Evolutionary conservation across 202 grass and related monocot species (phyloP).

Genomic region (Carex arenaria): DNA sequence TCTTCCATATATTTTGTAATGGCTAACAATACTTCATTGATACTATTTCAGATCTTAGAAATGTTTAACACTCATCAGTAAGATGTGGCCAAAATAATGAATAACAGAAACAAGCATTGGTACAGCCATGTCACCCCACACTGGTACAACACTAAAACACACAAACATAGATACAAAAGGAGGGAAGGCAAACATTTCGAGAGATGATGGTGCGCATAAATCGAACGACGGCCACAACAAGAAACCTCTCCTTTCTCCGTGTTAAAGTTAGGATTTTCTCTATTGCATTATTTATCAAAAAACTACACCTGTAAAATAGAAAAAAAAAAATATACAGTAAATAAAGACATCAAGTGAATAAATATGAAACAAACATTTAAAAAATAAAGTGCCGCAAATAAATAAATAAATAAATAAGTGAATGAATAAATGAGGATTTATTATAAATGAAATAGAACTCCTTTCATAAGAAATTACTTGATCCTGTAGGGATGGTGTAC

Average conservation of each 20-base stretch:
- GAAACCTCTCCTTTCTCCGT: conserved; percentile 72
- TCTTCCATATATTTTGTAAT: not conserved
- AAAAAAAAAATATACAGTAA: conserved; percentile 35
- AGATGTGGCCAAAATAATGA: not conserved
- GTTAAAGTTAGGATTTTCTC: conserved; percentile 90
- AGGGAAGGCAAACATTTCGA: conserved; percentile 57
- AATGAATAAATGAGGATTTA: not conserved
- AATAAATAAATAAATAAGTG: conserved; percentile 20
- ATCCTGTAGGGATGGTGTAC: conserved; percentile 94
- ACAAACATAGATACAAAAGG: not conserved
- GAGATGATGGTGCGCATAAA: conserved; percentile 98
- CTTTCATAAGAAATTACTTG: conserved; percentile 50
- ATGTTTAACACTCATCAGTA: not conserved
- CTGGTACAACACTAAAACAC: not conserved
- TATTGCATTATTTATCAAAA: conserved; percentile 86
- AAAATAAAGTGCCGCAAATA: conserved; percentile 16
- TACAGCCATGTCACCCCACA: not conserved
- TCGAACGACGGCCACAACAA: conserved; percentile 82
- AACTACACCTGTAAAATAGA: conserved; percentile 73
- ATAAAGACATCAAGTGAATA: not conserved
- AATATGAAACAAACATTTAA: conserved; percentile 18
- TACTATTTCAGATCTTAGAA: not conserved
- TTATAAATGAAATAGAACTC: not conserved
- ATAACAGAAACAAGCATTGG: not conserved
- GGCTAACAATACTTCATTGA: not conserved